phyloP scores from a whole-genome alignment of 2,329 filamentous ascomycete genomes.

The Arthrobotrys conoides region DNA sequence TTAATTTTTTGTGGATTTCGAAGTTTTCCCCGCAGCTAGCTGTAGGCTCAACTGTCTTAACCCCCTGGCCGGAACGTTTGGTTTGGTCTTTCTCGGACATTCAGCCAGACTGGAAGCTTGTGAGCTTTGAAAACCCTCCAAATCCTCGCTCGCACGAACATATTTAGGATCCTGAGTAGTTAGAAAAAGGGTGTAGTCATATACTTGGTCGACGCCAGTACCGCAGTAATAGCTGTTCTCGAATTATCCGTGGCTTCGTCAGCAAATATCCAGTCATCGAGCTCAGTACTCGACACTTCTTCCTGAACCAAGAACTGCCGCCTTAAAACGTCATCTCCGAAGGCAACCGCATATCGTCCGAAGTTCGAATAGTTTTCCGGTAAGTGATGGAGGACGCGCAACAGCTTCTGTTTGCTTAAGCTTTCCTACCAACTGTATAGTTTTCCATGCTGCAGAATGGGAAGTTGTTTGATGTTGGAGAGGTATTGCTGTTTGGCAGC shows the following conservation, averaged over 20 bases:
- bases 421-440: conserved; percentile 1
- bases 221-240: conserved; percentile 11
- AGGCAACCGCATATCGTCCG: conserved; percentile 39
- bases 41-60: conserved; percentile 1
- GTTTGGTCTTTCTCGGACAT: conserved; percentile 10
- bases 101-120: conserved; percentile 27
- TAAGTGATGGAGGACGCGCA: conserved; percentile 59
- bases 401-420: conserved; percentile 34
- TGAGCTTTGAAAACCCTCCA: conserved; percentile 36
- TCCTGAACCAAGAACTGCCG: conserved; percentile 16
- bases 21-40: conserved; percentile 26
- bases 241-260: conserved; percentile 16
- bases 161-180: conserved; percentile 31
- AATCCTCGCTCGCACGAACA: conserved; percentile 29
- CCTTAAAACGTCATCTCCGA: conserved; percentile 41
- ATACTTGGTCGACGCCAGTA: conserved; percentile 12
- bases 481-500: background rate
- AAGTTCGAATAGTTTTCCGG: conserved; percentile 47
- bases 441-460: conserved; percentile 16
- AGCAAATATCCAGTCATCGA: conserved; percentile 27
- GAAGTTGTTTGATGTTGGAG: conserved; percentile 23
- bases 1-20: conserved; percentile 24
- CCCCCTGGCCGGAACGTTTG: conserved; percentile 24
- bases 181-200: conserved; percentile 16
- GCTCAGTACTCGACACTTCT: conserved; percentile 17